Base-by-base conservation (phyloP, 495 filamentous ascomycete species). In the Evernia prunastri region DNA sequence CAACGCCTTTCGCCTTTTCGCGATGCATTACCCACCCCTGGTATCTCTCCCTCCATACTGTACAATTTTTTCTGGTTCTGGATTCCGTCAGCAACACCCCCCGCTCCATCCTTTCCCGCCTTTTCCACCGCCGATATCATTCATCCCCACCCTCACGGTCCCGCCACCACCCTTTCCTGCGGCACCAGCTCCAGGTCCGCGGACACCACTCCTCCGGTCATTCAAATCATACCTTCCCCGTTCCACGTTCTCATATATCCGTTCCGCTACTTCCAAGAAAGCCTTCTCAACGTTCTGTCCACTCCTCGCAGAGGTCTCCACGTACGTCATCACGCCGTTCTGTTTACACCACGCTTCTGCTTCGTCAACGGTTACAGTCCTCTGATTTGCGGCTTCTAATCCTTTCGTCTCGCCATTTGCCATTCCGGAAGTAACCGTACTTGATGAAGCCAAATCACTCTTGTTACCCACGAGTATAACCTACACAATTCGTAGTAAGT, bases 391-490 rank as follows among this genome's bases (percentile, higher is more conserved):
- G 9, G 68, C 78, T 17, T 78, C 79, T 27, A 63, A 43, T 0
- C 53, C 61, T 51, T 53, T 58, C 31, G 58, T 27, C 25, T 67
- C 58, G 33, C 51, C 51, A 12, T 27, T 33, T 12, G 5, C 11
- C 43, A 45, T 15, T 49, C 58, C 42, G 13, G 36, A n/a, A 4
- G 36, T 33, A 31, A 65, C 70, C 35, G 56, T 56, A n/a, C 64
- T 54, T 12, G 76, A 71, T 7, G 75, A 78, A 0, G 87, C 84
- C 35, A 97, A 81, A 76, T 98, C 94, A 27, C 82, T 82, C 73
- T 98, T 98, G 76, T 98, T 98, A 39, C 94, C 94, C 1, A 98
- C 94, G 4, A 98, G 77, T 29, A 98, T 87, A 1, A 98, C n/a
- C n/a, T n/a, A n/a, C n/a, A n/a, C n/a, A n/a, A n/a, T n/a, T n/a